A percentile compares a stretch with the other conserved stretches of the same genome.
Conservation (phyloP, 2,329 filamentous ascomycete genomes). For the Aspergillus sp. region DNA sequence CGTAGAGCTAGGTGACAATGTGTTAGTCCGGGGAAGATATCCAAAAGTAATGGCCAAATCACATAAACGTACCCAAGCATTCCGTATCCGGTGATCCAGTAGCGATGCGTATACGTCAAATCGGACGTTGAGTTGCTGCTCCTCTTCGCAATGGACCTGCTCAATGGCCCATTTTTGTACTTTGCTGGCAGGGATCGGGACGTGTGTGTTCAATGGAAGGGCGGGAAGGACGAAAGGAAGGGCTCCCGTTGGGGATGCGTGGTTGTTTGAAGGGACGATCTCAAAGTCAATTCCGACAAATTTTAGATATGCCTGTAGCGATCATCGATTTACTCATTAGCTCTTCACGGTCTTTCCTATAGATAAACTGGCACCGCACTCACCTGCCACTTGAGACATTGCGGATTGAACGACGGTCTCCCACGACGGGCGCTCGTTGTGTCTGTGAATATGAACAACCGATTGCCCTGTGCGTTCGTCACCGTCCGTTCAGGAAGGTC, state of each 20-base stretch:
- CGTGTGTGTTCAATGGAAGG: conserved; percentile 32
- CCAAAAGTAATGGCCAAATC: not conserved
- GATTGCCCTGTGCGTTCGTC: conserved; percentile 42
- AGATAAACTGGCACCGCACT: conserved; percentile 17
- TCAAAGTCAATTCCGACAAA: conserved; percentile 64
- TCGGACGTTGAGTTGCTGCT: conserved; percentile 49
- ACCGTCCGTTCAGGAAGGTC: conserved; percentile 60
- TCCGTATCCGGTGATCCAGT: conserved; percentile 68
- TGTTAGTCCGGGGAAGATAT: conserved; percentile 2
- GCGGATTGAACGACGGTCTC: conserved; percentile 77
- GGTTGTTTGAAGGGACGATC: conserved; percentile 72
- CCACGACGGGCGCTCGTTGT: conserved; percentile 55
- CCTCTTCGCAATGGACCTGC: conserved; percentile 38
- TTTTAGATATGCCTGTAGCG: conserved; percentile 68
- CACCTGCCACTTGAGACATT: conserved; percentile 95
- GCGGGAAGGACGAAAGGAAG: conserved; percentile 75
- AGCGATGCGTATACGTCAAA: conserved; percentile 73
- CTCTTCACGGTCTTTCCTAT: not conserved
- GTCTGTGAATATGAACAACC: conserved; percentile 71
- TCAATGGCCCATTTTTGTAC: conserved; percentile 63
- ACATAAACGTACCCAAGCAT: conserved; percentile 63
- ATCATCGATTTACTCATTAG: not conserved
- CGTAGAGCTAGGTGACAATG: conserved; percentile 54
- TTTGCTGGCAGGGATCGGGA: conserved; percentile 56
- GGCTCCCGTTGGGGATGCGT: conserved; percentile 82